Evolutionary conservation across 441 rosid species (phyloP).

Genomic region (Populus trichocarpa): DNA sequence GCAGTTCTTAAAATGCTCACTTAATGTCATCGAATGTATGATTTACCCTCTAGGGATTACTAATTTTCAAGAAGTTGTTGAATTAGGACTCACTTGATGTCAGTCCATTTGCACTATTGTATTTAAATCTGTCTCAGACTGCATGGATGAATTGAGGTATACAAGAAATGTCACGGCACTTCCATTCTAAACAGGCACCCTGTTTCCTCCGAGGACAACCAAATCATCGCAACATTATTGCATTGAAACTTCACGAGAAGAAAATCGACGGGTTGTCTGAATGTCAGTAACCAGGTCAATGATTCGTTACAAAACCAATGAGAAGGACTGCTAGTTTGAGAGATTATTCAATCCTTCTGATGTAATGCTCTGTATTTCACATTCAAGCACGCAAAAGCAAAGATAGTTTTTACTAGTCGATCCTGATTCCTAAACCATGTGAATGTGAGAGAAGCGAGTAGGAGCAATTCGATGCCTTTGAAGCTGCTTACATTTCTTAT

Average conservation of each 20-base stretch:
- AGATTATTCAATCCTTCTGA: background rate
- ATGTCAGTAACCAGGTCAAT: background rate
- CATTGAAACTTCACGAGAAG: background rate
- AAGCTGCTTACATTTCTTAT: background rate
- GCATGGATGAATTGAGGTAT: background rate
- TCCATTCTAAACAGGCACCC: background rate
- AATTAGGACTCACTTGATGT: background rate
- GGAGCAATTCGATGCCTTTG: background rate
- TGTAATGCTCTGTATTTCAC: background rate
- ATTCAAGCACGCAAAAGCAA: no score
- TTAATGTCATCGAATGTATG: background rate
- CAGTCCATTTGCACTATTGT: background rate
- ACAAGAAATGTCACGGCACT: background rate
- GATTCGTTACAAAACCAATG: background rate
- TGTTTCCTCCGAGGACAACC: background rate
- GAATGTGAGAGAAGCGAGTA: background rate
- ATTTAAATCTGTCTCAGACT: background rate
- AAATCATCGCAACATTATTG: background rate
- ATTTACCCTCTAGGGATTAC: background rate
- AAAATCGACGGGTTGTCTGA: background rate
- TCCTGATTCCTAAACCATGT: no score
- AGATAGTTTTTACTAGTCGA: no score
- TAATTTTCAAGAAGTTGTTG: background rate
- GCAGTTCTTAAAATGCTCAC: background rate
- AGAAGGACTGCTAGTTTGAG: background rate